Base-by-base conservation (phyloP, 208 protist genomes). In the Trypanosoma platydactyli region DNA sequence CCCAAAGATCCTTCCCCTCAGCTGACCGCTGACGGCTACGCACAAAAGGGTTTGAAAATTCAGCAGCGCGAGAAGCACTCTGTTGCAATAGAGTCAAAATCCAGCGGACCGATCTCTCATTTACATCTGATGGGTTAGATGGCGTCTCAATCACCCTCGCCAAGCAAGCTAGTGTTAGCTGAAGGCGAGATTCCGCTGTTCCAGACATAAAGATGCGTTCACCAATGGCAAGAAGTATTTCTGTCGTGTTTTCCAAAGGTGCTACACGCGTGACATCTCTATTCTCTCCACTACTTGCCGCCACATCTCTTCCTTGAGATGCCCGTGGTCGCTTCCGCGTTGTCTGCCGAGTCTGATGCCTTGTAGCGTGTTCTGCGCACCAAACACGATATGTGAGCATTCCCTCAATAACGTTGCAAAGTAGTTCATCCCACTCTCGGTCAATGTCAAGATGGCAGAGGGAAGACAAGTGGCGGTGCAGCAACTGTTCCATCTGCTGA, bases 401-500 rank as follows among this genome's bases (percentile, higher is more conserved):
- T 22, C 73, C 76, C 57, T 89, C 85, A 5, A 84, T 83, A 33
- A 90, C 51, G 25, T 73, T 77, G 22, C 84, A 77, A 44, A 95
- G 75, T 0, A 92, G 71, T 7, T 91, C 84, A 54, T 92, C 82
- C 89, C 89, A 95, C 25, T 91, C 86, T 27, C 79, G 75, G 61
- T 92, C 88, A 54, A 92, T 79, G 52, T 88, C 79, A 44, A 84
- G 64, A 13, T 68, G 38, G 25, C 44, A 65, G 2, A 92, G 68
- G 0, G 64, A 61, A 1, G 44, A 27, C 4, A 92, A 63, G 35
- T 83, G 76, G 18, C 62, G 66, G 18, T 67, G 68, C 2, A 91
- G 41, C 33, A 94, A 27, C 3, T 73, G 46, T 55, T 64, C 48
- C 1, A 86, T 57, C 16, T 59, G 33, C 9, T 62, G 30, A 15